Percentiles rank a stretch among this genome's conserved stretches.
These are phyloP conservation scores for Aspergillus pseudotamarii DNA, from an alignment of 2,329 filamentous ascomycete genomes.

Conservation along the genomic window DNA sequence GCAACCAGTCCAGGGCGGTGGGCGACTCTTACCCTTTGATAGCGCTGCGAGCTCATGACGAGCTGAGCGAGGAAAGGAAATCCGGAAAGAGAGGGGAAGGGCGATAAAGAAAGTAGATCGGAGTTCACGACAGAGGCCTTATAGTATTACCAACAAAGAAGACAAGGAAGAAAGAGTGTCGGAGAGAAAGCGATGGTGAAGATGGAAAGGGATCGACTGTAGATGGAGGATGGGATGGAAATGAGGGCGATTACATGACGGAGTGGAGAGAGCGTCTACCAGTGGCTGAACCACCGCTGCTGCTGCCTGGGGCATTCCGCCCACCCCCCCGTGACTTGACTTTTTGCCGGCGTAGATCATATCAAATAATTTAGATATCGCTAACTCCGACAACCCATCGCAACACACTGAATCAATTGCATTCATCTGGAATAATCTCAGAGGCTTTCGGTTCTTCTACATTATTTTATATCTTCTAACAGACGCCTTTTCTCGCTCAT, in stretches of 20 bases:
- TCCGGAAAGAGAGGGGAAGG: slow-evolving; percentile 24
- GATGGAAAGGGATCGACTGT: slow-evolving; percentile 22
- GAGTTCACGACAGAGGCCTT: not conserved
- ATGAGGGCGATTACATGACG: slow-evolving; percentile 26
- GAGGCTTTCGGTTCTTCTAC: not conserved
- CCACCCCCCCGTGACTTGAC: slow-evolving; percentile 4
- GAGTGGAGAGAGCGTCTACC: slow-evolving; percentile 13
- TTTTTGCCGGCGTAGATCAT: not conserved
- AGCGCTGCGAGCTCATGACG: slow-evolving; percentile 54
- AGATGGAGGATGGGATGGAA: slow-evolving; percentile 17
- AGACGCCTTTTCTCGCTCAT: not conserved
- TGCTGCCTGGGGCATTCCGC: slow-evolving; percentile 7
- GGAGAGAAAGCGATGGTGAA: slow-evolving; percentile 20
- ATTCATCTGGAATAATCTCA: not conserved
- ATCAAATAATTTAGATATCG: slow-evolving; percentile 1
- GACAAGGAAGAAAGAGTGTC: slow-evolving; percentile 15
- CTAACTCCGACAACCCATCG: not conserved
- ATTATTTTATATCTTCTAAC: not conserved
- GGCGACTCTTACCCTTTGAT: slow-evolving; percentile 47
- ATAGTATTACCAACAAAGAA: slow-evolving; percentile 13
- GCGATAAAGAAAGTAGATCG: slow-evolving; percentile 14
- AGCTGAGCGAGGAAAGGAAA: slow-evolving; percentile 37
- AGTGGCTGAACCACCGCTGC: not conserved
- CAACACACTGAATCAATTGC: not conserved
- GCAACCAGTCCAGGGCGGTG: not conserved